Conservation (phyloP, 768 basidiomycete genomes). For the Boletus tomentosulus region DNA sequence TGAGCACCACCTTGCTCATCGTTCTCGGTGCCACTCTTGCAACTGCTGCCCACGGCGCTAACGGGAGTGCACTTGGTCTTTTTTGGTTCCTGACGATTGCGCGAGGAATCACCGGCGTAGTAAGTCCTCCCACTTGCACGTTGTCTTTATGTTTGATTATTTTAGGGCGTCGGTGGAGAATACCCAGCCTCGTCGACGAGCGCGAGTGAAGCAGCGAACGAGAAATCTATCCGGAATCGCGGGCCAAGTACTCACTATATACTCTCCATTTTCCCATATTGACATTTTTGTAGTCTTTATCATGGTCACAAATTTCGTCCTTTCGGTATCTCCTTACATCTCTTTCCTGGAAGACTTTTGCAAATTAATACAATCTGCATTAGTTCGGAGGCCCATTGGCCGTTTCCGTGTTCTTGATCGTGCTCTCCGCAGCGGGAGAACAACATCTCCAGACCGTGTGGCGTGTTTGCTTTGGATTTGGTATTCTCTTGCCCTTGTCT, state of each 20-base stretch:
- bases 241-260: conserved; percentile 47
- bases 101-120: conserved; percentile 65
- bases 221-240: conserved; percentile 53
- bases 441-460: conserved; percentile 60
- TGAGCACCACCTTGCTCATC: conserved; percentile 63
- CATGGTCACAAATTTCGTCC: conserved; percentile 71
- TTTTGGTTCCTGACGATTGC: conserved; percentile 76
- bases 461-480: conserved; percentile 64
- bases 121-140: conserved; percentile 26
- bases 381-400: conserved; percentile 67
- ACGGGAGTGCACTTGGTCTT: conserved; percentile 52
- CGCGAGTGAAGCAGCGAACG: conserved; percentile 71
- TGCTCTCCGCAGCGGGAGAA: conserved; percentile 61
- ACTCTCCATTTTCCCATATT: neutral
- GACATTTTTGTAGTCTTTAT: conserved; percentile 49
- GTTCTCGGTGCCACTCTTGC: conserved; percentile 64
- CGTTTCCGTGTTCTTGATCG: conserved; percentile 62
- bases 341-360: neutral
- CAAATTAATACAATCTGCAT: conserved; percentile 7
- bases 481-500: conserved; percentile 56
- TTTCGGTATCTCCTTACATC: conserved; percentile 41
- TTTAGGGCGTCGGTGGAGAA: conserved; percentile 69
- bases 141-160: conserved; percentile 2
- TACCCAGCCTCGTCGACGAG: conserved; percentile 71
- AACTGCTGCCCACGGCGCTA: conserved; percentile 62